Percentiles rank a stretch among this genome's conserved stretches.
Conservation (phyloP, 305 asterid genomes). For the Solanum hybrid region DNA sequence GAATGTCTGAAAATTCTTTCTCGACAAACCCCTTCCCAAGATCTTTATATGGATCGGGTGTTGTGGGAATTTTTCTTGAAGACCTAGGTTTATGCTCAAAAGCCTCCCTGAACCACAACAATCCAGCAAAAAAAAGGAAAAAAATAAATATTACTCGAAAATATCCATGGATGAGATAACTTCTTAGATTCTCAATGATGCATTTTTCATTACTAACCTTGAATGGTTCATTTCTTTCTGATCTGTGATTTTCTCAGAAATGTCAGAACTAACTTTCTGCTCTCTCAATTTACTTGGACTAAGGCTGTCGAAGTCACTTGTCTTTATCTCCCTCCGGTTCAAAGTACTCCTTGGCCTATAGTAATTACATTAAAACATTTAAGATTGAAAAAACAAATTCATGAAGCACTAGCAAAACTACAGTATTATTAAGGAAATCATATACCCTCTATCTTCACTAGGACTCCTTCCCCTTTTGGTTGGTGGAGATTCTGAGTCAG, state of each 20-base stretch:
- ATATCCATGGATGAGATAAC: background rate
- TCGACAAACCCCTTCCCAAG: slow-evolving; percentile 3
- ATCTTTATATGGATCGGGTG: slow-evolving; percentile 22
- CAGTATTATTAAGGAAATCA: background rate
- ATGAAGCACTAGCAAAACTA: background rate
- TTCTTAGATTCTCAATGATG: background rate
- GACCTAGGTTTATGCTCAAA: slow-evolving; percentile 25
- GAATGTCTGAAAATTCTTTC: slow-evolving; percentile 8
- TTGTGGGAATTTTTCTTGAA: slow-evolving; percentile 21
- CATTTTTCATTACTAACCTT: slow-evolving; percentile 12
- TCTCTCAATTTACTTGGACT: slow-evolving; percentile 29
- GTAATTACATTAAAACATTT: background rate
- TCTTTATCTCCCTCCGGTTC: slow-evolving; percentile 24
- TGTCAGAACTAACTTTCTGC: slow-evolving; percentile 31
- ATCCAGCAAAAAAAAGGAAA: slow-evolving; percentile 11
- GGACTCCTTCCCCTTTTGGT: slow-evolving; percentile 10
- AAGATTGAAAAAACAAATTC: background rate
- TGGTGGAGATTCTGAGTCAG: slow-evolving; percentile 12
- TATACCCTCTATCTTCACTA: slow-evolving; percentile 15
- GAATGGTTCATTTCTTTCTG: slow-evolving; percentile 16
- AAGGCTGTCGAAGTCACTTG: slow-evolving; percentile 25
- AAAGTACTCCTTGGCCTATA: slow-evolving; percentile 39
- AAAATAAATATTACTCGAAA: background rate
- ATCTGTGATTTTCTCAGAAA: slow-evolving; percentile 31
- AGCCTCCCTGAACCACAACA: slow-evolving; percentile 33